phyloP scores from a whole-genome alignment of 768 basidiomycete genomes.

The Calocera viscosa region DNA sequence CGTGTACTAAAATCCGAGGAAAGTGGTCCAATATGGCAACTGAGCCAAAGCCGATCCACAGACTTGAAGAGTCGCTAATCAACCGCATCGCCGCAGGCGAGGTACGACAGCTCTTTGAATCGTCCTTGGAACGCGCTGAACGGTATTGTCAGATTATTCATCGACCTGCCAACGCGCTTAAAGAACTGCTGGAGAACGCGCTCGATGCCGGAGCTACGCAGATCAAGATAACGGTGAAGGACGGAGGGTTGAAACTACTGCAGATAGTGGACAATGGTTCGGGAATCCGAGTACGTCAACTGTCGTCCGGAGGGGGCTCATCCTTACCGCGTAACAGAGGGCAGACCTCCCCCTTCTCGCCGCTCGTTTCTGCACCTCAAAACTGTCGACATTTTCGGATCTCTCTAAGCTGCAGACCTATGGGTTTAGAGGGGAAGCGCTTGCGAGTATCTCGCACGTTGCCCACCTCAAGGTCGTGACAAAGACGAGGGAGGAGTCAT shows the following conservation, averaged over 20 bases:
- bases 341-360: constrained; percentile 79
- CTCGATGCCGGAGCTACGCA: constrained; percentile 86
- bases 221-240: constrained; percentile 80
- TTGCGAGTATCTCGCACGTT: constrained; percentile 92
- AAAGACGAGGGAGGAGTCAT: constrained; percentile 67
- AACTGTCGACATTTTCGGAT: constrained; percentile 76
- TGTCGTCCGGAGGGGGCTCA: not conserved
- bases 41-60: constrained; percentile 41
- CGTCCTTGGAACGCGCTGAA: not conserved
- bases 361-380: constrained; percentile 91
- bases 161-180: constrained; percentile 84
- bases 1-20: too few relatives aligned
- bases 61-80: constrained; percentile 70
- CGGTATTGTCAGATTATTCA: constrained; percentile 55
- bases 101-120: constrained; percentile 22
- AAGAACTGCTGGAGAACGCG: constrained; percentile 88
- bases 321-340: constrained; percentile 40
- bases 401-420: constrained; percentile 75
- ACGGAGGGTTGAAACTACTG: constrained; percentile 87
- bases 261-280: constrained; percentile 96
- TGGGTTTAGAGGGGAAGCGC: constrained; percentile 92
- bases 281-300: constrained; percentile 66
- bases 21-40: not conserved
- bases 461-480: constrained; percentile 81
- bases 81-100: constrained; percentile 74